Conservation (phyloP, 2,329 filamentous ascomycete species). For the Alternaria brassicae region DNA sequence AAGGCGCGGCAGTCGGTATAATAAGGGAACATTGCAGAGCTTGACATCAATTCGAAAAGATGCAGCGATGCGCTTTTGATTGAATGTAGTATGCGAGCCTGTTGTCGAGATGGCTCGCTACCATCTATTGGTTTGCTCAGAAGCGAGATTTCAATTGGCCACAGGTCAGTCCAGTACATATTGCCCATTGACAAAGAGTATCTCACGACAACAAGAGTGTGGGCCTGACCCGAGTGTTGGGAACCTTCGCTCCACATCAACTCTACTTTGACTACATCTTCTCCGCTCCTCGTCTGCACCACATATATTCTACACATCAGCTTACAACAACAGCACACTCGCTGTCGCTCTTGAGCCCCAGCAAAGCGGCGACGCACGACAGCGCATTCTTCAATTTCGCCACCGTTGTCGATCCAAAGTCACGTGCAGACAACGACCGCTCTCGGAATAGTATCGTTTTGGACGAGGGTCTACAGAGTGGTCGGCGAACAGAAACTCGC, state of each 20-base stretch:
- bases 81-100: neutral
- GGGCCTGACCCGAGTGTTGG: slow-evolving; percentile 20
- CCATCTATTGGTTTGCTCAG: neutral
- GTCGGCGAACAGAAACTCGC: slow-evolving; percentile 14
- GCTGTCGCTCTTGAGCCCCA: neutral
- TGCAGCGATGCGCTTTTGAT: neutral
- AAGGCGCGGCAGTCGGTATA: neutral
- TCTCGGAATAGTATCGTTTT: slow-evolving; percentile 6
- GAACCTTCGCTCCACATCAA: slow-evolving; percentile 12
- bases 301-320: neutral
- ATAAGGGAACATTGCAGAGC: neutral
- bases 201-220: neutral
- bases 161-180: neutral
- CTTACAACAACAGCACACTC: neutral
- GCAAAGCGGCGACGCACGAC: slow-evolving; percentile 7
- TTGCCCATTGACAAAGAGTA: neutral
- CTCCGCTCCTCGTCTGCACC: neutral
- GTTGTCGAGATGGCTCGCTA: neutral
- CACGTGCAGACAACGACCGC: slow-evolving; percentile 13
- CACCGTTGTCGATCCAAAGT: slow-evolving; percentile 12
- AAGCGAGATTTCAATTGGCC: neutral
- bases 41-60: neutral
- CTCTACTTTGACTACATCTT: slow-evolving; percentile 18
- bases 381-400: slow-evolving; percentile 9
- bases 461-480: slow-evolving; percentile 10